Evolutionary conservation across 306 rosid genomes (phyloP), one percentile per base, ranked within the genome.

Genomic region (Luffa aegyptiaca): DNA sequence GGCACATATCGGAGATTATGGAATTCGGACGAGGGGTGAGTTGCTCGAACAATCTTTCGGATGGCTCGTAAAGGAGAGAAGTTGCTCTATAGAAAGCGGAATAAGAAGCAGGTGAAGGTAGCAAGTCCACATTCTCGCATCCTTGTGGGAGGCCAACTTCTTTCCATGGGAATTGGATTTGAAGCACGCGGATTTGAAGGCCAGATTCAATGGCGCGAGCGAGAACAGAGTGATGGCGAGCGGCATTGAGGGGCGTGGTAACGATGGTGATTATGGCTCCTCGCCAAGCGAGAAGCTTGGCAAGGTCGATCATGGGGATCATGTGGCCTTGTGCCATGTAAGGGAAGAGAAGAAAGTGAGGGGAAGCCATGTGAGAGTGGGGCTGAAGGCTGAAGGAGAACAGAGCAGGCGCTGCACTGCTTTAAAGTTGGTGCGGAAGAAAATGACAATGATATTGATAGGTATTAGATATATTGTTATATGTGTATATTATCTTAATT

Each of bases 11-110:
- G 31, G 31, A 88, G 64, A 91, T 84, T 33, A 92, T 86, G 86
- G 92, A 90, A 82, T 52, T 80, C 18, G 97, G 97, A 17, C 46
- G 77, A 0, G 91, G 91, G 39, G 48, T 78, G 0, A 92, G 76
- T 31, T 73, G 69, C 3, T 76, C 18, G 10, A 90, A 84, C 82
- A 83, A 14, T 20, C 79, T 64, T 41, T 87, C 89, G 0, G 84
- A 90, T 2, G 83, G 87, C 37, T 82, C 76, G 7, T 82, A 86
- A 0, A 92, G 81, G 55, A 82, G 68, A 44, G 66, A 16, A 16
- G 20, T 17, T 4, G 58, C 58, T 17, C 20, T 53, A 20, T 17
- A 5, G 58, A 53, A 53, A 53, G 8, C 0, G 58, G 20, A 52
- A 52, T 20, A n/a, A n/a, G n/a, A 26, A 26, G 31, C 2, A 53